A percentile compares a stretch with the other conserved stretches of the same genome.
phyloP scores from a whole-genome alignment of 495 filamentous ascomycete genomes.

The Trypethelium eluteriae region DNA sequence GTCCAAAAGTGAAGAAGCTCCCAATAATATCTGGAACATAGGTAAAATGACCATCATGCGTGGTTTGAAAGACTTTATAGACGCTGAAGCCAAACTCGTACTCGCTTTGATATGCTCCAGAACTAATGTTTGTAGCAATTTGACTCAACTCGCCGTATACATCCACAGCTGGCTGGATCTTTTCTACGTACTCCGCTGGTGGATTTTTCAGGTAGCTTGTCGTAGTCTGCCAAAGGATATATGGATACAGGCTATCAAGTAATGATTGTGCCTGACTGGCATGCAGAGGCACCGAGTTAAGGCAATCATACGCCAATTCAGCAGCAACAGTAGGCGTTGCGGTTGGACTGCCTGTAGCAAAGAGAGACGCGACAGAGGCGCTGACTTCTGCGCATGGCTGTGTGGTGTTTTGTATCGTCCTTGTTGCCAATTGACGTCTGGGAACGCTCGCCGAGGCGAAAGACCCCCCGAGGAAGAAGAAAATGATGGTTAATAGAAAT shows the following conservation, averaged over 20 bases:
- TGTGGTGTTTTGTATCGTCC: background rate
- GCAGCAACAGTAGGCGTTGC: conserved; percentile 22
- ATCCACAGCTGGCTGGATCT: conserved; percentile 30
- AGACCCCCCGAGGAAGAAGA: background rate
- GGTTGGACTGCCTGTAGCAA: conserved; percentile 10
- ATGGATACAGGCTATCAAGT: conserved; percentile 25
- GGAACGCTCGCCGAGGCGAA: background rate
- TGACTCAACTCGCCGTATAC: conserved; percentile 25
- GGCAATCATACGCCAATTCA: conserved; percentile 20
- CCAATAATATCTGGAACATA: conserved; percentile 31
- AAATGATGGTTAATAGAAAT: too few relatives aligned
- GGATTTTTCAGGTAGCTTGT: conserved; percentile 29
- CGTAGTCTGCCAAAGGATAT: conserved; percentile 33
- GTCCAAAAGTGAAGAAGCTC: conserved; percentile 28
- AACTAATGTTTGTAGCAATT: conserved; percentile 23
- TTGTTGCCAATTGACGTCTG: background rate
- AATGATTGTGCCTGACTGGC: conserved; percentile 19
- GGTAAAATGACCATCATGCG: conserved; percentile 34
- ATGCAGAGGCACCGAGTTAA: conserved; percentile 19
- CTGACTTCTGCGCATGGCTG: conserved; percentile 8
- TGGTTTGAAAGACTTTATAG: conserved; percentile 28
- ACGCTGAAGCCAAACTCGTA: conserved; percentile 32
- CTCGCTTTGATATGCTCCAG: conserved; percentile 25
- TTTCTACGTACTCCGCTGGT: conserved; percentile 30
- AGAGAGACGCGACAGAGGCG: background rate